Conservation (phyloP, 768 basidiomycete genomes). For the Boletus vermiculosoides region DNA sequence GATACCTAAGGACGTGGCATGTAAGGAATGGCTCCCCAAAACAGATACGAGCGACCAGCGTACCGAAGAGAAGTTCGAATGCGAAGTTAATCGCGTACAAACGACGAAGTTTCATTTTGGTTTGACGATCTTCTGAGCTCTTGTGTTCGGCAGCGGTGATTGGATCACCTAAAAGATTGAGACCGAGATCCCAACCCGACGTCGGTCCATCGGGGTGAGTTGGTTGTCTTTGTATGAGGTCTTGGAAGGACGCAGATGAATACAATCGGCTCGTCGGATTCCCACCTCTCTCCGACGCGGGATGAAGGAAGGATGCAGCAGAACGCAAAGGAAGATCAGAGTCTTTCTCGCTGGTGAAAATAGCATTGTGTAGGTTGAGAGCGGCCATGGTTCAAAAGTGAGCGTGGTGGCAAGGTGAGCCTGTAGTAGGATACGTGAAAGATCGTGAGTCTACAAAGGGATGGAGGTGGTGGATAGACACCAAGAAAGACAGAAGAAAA, state of each 20-base stretch:
- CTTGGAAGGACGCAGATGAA: slow-evolving; percentile 35
- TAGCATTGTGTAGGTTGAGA: slow-evolving; percentile 54
- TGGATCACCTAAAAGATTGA: slow-evolving; percentile 33
- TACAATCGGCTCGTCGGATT: slow-evolving; percentile 16
- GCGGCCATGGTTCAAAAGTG: slow-evolving; percentile 49
- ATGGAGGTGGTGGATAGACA: slow-evolving; percentile 6
- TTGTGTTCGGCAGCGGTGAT: slow-evolving; percentile 33
- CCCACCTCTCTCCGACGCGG: slow-evolving; percentile 12
- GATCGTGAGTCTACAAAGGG: slow-evolving; percentile 15
- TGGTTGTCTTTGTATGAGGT: slow-evolving; percentile 38
- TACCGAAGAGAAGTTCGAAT: slow-evolving; percentile 40
- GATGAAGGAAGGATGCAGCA: slow-evolving; percentile 22
- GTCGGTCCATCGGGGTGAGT: slow-evolving; percentile 42
- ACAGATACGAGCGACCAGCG: slow-evolving; percentile 5
- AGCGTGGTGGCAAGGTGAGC: slow-evolving; percentile 15
- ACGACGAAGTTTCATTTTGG: slow-evolving; percentile 35
- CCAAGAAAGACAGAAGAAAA: slow-evolving; percentile 9
- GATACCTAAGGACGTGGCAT: slow-evolving; percentile 34
- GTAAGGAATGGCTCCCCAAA: slow-evolving; percentile 1
- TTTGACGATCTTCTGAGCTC: slow-evolving; percentile 25
- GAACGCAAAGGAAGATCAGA: slow-evolving; percentile 17
- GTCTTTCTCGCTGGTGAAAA: slow-evolving; percentile 40
- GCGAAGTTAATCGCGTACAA: slow-evolving; percentile 29
- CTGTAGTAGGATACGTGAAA: slow-evolving; percentile 9
- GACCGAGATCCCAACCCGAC: slow-evolving; percentile 31